Conservation (phyloP, 1,284 basidiomycete species). For the Ustilago curta region DNA sequence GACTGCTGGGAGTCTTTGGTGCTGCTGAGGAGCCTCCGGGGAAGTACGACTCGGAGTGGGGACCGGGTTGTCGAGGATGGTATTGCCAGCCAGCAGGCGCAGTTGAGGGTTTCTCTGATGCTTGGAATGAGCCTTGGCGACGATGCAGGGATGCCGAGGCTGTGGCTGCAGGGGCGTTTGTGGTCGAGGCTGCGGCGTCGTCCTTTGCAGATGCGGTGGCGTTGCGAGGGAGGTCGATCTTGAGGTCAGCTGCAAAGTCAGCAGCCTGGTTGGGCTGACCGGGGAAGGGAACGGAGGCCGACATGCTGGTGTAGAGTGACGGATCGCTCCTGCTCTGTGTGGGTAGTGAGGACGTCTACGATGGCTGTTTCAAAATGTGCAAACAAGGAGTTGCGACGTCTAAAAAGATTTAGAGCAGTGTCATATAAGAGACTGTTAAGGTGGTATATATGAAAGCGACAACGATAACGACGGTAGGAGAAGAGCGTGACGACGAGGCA, state of each 20-base stretch:
- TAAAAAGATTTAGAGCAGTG: no score
- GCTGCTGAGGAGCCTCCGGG: constrained; percentile 25
- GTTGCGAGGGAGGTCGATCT: constrained; percentile 45
- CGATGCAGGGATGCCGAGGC: constrained; percentile 15
- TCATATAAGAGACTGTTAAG: no score
- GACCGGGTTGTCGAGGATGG: constrained; percentile 53
- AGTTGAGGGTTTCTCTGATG: constrained; percentile 24
- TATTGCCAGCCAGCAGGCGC: constrained; percentile 42
- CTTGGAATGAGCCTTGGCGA: constrained; percentile 32
- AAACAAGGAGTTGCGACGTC: no score
- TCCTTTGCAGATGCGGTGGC: constrained; percentile 15
- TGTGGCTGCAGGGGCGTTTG: background rate
- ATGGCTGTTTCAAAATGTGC: no score
- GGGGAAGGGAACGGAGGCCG: constrained; percentile 41
- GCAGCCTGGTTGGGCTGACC: constrained; percentile 15
- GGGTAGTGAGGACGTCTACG: no score
- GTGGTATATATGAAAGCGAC: no score
- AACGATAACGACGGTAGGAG: no score
- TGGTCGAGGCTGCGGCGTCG: constrained; percentile 3
- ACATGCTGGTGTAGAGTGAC: constrained; percentile 23
- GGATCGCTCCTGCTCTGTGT: background rate
- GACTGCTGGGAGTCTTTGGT: constrained; percentile 40
- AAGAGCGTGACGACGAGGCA: no score
- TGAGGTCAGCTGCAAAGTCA: constrained; percentile 32
- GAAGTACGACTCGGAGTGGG: constrained; percentile 56